Percentiles rank a stretch among this genome's conserved stretches.
Conservation (phyloP, 179 eudicot genomes). For the Silene noctiflora region DNA sequence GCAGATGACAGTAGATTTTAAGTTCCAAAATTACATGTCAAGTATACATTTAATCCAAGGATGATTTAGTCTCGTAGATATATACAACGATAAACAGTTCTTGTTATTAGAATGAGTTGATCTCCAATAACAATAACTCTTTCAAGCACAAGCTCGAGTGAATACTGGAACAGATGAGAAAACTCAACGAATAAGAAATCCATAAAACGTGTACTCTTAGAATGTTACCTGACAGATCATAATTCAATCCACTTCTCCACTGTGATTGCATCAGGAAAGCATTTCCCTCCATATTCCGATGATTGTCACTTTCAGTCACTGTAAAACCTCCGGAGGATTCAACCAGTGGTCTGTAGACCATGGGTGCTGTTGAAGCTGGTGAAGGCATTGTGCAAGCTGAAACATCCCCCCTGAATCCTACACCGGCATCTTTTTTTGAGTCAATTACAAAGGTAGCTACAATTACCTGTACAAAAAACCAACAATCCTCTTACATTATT, state of each 20-base stretch:
- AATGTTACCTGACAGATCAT: slow-evolving; percentile 42
- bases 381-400: slow-evolving; percentile 43
- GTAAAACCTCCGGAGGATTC: slow-evolving; percentile 48
- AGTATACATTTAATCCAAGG: not conserved
- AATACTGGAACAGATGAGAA: too few species aligned
- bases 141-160: not conserved
- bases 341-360: slow-evolving; percentile 45
- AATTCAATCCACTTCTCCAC: slow-evolving; percentile 39
- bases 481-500: not conserved
- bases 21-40: not conserved
- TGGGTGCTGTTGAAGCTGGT: slow-evolving; percentile 52
- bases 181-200: not conserved
- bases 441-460: slow-evolving; percentile 63
- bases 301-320: slow-evolving; percentile 32
- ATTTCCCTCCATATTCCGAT: slow-evolving; percentile 45
- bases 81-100: not conserved
- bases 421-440: slow-evolving; percentile 44
- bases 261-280: slow-evolving; percentile 51
- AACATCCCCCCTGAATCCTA: slow-evolving; percentile 44
- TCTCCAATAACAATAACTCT: not conserved
- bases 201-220: not conserved
- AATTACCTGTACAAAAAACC: slow-evolving; percentile 46
- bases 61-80: not conserved
- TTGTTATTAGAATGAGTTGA: not conserved
- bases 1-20: slow-evolving; percentile 18